Base-by-base conservation (phyloP, 805 yeast genomes). In the Kregervanrija pseudodelftensis region DNA sequence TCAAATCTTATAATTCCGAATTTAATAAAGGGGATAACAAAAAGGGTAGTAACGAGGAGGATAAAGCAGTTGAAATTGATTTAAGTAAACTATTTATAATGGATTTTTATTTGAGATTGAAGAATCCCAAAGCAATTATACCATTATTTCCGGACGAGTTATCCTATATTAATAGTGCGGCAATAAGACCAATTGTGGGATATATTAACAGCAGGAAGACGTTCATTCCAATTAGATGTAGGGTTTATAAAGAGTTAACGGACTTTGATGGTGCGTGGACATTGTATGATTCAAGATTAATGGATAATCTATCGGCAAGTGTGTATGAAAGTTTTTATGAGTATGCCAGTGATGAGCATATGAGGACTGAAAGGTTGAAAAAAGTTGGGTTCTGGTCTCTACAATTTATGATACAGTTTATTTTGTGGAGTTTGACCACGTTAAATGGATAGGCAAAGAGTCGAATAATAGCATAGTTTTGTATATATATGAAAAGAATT, bases 231-330 rank as follows among this genome's bases (percentile, higher is more conserved):
- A 80, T 91, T 47, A 73, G 80, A 49, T 87, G 95, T 58, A 77
- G 88, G 4, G 80, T 93, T 8, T 82, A 83, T 32, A 93, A 93
- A 59, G 75, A 78, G 38, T 65, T 89, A 16, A 68, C 72, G 28
- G 99, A 93, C 58, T 93, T 93, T 61, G 89, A 86, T 55, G 99
- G 99, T 0, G 79, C 95, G 8, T 93, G 99, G 99, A 91, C 99
- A 1, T 72, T 88, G 3, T 93, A 89, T 63, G 99, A 93, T 60
- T 83, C 93, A 28, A 70, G 83, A 42, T 69, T 93, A 48, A 88
- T 91, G 95, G 93, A 85, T 58, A 97, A 91, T 58, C 72, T 93
- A 41, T 83, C 93, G 30, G 81, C 81, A 30, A 95, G 87, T 53
- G 93, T 91, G 5, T 91, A 91, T 63, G 89, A 88, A 52, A 89